Conservation (phyloP, 2,329 filamentous ascomycete species). For the Fonsecaea multimorphosa region DNA sequence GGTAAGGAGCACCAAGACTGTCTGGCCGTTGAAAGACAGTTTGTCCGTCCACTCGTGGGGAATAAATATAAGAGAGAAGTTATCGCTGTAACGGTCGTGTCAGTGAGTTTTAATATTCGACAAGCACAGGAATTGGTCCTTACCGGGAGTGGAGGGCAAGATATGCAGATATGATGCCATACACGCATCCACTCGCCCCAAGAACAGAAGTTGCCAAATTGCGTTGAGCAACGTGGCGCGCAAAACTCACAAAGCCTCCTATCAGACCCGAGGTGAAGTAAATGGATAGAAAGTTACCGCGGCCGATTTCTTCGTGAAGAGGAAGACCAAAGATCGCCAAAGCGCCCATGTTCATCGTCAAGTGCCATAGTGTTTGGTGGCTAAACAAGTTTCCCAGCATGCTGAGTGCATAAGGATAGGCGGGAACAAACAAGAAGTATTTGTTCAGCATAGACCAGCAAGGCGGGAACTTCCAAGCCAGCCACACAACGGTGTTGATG, state of each 20-base stretch:
- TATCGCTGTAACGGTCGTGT: constrained; percentile 43
- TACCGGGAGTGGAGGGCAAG: constrained; percentile 56
- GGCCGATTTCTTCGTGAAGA: constrained; percentile 62
- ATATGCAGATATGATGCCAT: constrained; percentile 57
- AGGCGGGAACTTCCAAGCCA: constrained; percentile 60
- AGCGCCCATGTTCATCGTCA: constrained; percentile 60
- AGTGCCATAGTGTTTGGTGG: constrained; percentile 61
- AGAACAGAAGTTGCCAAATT: constrained; percentile 55
- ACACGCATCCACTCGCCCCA: constrained; percentile 59
- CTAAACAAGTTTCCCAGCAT: constrained; percentile 63
- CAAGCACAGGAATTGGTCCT: constrained; percentile 32
- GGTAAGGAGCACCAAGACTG: constrained; percentile 47
- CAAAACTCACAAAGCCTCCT: constrained; percentile 55
- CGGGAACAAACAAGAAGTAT: constrained; percentile 60
- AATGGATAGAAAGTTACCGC: constrained; percentile 61
- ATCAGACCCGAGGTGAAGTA: constrained; percentile 57
- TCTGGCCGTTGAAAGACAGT: constrained; percentile 51
- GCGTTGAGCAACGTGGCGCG: constrained; percentile 51
- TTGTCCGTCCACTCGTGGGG: constrained; percentile 48
- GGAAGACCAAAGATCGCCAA: constrained; percentile 62
- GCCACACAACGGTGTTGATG: constrained; percentile 57
- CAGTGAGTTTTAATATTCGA: constrained; percentile 5
- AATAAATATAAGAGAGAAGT: constrained; percentile 51
- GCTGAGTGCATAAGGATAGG: constrained; percentile 60
- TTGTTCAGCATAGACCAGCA: constrained; percentile 63